Percentiles rank a stretch among this genome's conserved stretches.
Evolutionary conservation across 495 filamentous ascomycete genomes (phyloP).

Genomic region (Penicillium macrosclerotiorum): DNA sequence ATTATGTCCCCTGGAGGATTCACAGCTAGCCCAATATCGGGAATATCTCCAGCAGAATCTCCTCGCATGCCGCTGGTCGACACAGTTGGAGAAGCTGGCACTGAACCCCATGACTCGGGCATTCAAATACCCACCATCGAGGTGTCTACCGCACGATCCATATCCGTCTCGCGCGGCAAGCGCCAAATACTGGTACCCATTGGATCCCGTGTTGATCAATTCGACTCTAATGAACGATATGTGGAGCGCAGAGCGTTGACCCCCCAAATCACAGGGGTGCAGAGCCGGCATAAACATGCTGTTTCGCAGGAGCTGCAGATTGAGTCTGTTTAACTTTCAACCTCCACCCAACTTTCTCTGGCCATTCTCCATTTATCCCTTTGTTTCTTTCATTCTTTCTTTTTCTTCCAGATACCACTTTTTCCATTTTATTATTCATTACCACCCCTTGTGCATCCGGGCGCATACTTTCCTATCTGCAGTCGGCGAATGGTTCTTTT

Average conservation of each 20-base stretch:
- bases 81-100: constrained; percentile 9
- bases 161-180: constrained; percentile 39
- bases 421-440: background rate
- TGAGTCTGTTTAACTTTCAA: constrained; percentile 35
- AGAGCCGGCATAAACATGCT: constrained; percentile 32
- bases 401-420: too few species aligned
- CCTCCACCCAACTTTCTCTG: too few species aligned
- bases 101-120: background rate
- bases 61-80: constrained; percentile 17
- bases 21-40: constrained; percentile 9
- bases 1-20: constrained; percentile 20
- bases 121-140: constrained; percentile 27
- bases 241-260: constrained; percentile 23
- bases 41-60: constrained; percentile 4
- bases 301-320: constrained; percentile 39
- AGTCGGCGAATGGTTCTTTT: too few species aligned
- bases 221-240: constrained; percentile 27
- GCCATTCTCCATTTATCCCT: too few species aligned
- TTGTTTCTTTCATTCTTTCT: too few species aligned
- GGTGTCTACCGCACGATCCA: constrained; percentile 40
- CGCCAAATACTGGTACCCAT: constrained; percentile 40
- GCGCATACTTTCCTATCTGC: too few species aligned
- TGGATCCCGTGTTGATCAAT: constrained; percentile 21
- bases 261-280: constrained; percentile 30
- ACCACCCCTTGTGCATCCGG: too few species aligned